Base-by-base conservation (phyloP, 768 basidiomycete genomes). In the Steccherinum ochraceum region DNA sequence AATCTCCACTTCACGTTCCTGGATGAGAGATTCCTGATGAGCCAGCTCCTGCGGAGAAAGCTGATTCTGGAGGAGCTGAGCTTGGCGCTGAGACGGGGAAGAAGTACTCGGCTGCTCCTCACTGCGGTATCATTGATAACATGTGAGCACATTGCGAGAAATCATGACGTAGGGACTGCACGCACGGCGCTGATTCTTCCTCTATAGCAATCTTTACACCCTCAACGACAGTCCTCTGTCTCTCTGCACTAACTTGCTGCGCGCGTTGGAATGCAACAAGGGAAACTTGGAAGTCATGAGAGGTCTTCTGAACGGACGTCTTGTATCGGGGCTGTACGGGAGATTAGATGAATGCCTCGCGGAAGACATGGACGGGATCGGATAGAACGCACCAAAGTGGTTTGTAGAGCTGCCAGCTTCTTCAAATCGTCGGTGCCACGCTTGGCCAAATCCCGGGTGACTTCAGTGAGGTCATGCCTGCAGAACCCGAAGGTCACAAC, bases 391-490 rank as follows among this genome's bases (percentile, higher is more conserved):
- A 89, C 86, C 66, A 86, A 67, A 2, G 72, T 66, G 2, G 69
- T 62, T 56, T 89, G 89, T 49, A 89, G 71, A 4, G 77, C 71
- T 5, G 90, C 84, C 4, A 98, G 75, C 55, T 82, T 85, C 82
- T 97, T 98, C 63, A 98, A 68, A 62, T 97, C 93, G 45, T 91
- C 90, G 0, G 92, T 92, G 3, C 90, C 88, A 43, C 90, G 84
- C 72, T 96, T 97, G 19, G 92, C 86, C 86, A 99, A 93, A 3
- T 86, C 89, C 35, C 94, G 80, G 35, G 96, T 98, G 21, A 90
- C 81, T 63, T 98, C 96, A 0, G 91, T 93, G 54, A 99, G 73
- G 69, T 97, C 91, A 72, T 94, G 89, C 43, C 95, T 97, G 54
- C 11, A 26, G 18, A 25, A n/a, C n/a, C n/a, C n/a, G n/a, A n/a